Evolutionary conservation across 2,329 filamentous ascomycete species (phyloP).

Genomic region (Colletotrichum sp.): DNA sequence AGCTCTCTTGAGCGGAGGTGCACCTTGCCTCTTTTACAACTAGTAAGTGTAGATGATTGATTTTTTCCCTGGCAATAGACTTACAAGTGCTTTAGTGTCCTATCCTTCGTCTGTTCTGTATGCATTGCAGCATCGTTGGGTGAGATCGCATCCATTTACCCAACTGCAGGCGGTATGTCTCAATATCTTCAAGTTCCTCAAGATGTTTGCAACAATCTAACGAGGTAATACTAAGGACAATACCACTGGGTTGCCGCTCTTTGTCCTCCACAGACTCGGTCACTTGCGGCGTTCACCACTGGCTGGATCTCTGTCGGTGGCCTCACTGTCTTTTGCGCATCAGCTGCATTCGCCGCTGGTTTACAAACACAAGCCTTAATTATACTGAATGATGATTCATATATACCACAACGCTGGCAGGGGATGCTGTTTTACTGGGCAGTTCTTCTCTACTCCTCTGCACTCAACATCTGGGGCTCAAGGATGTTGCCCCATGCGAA

Average conservation of each 20-base stretch:
- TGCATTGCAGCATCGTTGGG: constrained; percentile 43
- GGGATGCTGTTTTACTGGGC: constrained; percentile 53
- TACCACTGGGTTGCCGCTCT: constrained; percentile 51
- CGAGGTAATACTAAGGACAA: constrained; percentile 33
- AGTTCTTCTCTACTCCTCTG: constrained; percentile 39
- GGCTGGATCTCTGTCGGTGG: constrained; percentile 52
- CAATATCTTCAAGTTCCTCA: background rate
- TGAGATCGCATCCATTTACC: constrained; percentile 43
- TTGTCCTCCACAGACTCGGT: constrained; percentile 33
- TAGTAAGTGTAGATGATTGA: constrained; percentile 30
- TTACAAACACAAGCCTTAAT: constrained; percentile 48
- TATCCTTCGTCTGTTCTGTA: constrained; percentile 44
- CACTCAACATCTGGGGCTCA: constrained; percentile 46
- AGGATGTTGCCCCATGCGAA: constrained; percentile 41
- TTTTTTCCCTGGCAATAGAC: background rate
- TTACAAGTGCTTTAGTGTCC: constrained; percentile 34
- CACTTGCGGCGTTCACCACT: constrained; percentile 43
- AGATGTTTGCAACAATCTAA: background rate
- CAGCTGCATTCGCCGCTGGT: constrained; percentile 50
- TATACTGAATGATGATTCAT: constrained; percentile 43
- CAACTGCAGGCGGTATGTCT: constrained; percentile 33
- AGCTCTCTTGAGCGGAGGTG: constrained; percentile 48
- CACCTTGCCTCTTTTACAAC: constrained; percentile 51
- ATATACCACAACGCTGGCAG: constrained; percentile 45
- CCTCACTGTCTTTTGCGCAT: constrained; percentile 48